Evolutionary conservation across 2,329 filamentous ascomycete species (phyloP), one percentile per base, ranked within the genome.

Genomic region (Colletotrichum ledebouriae): DNA sequence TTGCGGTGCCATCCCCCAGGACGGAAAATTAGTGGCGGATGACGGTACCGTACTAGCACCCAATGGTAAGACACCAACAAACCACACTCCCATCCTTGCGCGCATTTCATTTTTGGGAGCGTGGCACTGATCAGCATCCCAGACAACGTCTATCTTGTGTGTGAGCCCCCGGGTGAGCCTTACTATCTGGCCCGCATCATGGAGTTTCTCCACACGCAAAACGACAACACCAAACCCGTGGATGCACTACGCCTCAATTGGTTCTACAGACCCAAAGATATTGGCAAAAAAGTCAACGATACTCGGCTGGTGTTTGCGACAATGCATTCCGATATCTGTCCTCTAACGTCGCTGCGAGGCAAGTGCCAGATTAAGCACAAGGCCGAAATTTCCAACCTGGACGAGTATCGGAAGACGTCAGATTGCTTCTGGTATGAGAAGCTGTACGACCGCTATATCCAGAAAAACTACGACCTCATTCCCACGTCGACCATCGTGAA

Each of bases 161-260:
- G 94, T 81, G 96, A 99, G 81, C 96, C 96, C 58, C 96, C 96
- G 15, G 96, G 96, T 60, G 96, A 99, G 81, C 96, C 96, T 63
- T 99, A 99, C 82, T 99, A 99, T 79, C 85, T 99, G 72, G 96
- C 93, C 71, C 93, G 96, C 74, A 96, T 99, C 78, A 99, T 99
- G 96, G 95, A 99, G 79, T 98, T 98, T 78, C 84, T 98, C 74
- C 94, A 97, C 76, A 83, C 86, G 75, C 89, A 94, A 74, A 94
- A 95, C 76, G 88, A 94, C 78, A 81, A 84, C 41, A 86, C 85
- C 62, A 88, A 89, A 67, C 90, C 92, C 1, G 90, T 99, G 71
- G 95, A 98, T 77, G 90, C 93, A 47, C 81, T 99, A 75, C 91
- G 94, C 73, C 92, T 98, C 76, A 99, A 99, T 82, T 99, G 96